phyloP scores from a whole-genome alignment of 2,329 filamentous ascomycete genomes.

The Emergomyces africanus region DNA sequence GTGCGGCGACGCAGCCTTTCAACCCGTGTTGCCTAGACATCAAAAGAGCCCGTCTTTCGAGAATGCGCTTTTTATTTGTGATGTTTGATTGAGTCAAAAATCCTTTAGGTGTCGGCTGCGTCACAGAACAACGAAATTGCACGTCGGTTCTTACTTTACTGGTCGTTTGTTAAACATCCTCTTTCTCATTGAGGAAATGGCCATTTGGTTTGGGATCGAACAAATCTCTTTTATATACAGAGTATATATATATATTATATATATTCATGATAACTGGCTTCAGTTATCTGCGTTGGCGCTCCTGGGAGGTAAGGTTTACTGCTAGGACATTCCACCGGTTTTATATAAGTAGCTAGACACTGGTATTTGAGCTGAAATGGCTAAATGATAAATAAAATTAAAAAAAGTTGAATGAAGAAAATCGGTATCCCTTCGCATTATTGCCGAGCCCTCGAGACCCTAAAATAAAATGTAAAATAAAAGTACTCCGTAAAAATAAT shows the following conservation, averaged over 20 bases:
- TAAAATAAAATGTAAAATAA: background rate
- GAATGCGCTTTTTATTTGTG: constrained; percentile 22
- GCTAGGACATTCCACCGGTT: no score
- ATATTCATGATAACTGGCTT: background rate
- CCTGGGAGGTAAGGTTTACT: no score
- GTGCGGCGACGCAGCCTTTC: constrained; percentile 67
- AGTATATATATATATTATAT: background rate
- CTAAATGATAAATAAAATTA: background rate
- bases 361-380: background rate
- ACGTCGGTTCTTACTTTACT: constrained; percentile 46
- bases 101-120: constrained; percentile 60
- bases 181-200: constrained; percentile 27
- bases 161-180: constrained; percentile 29
- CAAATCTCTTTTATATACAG: constrained; percentile 24
- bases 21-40: constrained; percentile 70
- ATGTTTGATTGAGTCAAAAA: constrained; percentile 33
- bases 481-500: no score
- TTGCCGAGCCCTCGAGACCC: background rate
- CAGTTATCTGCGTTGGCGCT: background rate
- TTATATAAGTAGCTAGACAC: background rate
- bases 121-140: constrained; percentile 69
- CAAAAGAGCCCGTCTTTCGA: background rate
- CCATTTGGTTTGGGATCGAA: constrained; percentile 44
- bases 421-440: background rate
- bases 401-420: background rate